Evolutionary conservation across 2,329 filamentous ascomycete genomes (phyloP), one percentile per base, ranked within the genome.

Genomic region (Domatiomyces catenatus): DNA sequence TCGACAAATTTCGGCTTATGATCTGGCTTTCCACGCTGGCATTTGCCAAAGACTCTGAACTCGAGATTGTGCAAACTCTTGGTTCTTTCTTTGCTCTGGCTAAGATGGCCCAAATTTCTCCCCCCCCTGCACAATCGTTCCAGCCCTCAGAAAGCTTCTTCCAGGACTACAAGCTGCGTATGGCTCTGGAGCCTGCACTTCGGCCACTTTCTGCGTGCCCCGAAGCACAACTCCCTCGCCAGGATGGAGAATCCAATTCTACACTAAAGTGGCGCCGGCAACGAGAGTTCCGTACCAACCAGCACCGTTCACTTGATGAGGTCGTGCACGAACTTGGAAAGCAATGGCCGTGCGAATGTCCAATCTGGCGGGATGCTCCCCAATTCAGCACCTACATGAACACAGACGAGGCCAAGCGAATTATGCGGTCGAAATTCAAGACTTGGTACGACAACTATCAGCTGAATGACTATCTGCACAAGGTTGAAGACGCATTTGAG

Each of bases 11-110:
- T 46, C 56, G 56, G 12, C 24, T 64, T 8, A 63, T 65, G 59
- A 58, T 61, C 10, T 63, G 58, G 60, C 52, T 66, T 20, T 57
- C 59, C 26, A 56, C 58, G 5, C 47, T 65, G 52, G 60, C 60
- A 1, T 64, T 62, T 49, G 53, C 58, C 2, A 46, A 56, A 8
- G 44, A 55, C n/a, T 26, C 53, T 10, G 49, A 60, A 26, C 60
- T 63, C 55, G 32, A 48, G 17, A 52, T 63, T 15, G 22, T 64
- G 8, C 51, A 60, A 32, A 52, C 47, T 39, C 32, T 39, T 39
- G 32, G 10, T 10, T 39, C 32, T 2, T 39, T 39, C 32, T 39
- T 39, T 39, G 32, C 15, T 15, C 10, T 39, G 15, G 5, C 8
- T 12, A 39, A 15, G 12, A 39, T 39, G 32, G 32, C 32, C 10